Evolutionary conservation across 129 eudicot species (phyloP).

Genomic region (Deinandra increscens): DNA sequence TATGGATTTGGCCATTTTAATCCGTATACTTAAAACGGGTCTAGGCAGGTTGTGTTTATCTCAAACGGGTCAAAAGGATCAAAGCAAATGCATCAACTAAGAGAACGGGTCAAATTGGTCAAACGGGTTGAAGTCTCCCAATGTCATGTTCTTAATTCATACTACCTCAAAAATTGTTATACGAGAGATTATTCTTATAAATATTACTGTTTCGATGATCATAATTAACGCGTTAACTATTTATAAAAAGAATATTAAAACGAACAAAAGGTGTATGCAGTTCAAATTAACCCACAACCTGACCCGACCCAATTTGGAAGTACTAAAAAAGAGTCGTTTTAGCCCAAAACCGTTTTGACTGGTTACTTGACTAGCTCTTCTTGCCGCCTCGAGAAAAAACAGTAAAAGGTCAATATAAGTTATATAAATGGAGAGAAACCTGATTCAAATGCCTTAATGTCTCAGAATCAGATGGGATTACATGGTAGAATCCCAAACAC

Average conservation of each 20-base stretch:
- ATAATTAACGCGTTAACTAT: background rate
- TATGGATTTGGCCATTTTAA: background rate
- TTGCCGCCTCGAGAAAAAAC: background rate
- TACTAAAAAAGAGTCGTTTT: background rate
- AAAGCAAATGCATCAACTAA: background rate
- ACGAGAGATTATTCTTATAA: background rate
- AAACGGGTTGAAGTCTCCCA: background rate
- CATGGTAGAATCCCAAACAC: conserved; percentile 96
- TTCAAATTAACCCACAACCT: background rate
- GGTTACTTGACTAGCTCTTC: background rate
- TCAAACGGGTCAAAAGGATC: background rate
- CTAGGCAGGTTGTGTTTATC: background rate
- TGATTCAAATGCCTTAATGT: conserved; percentile 84
- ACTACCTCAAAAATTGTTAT: background rate
- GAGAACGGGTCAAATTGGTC: background rate
- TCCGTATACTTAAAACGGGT: background rate
- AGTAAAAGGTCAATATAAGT: background rate
- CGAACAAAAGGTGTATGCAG: background rate
- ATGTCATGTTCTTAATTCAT: background rate
- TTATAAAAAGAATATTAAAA: background rate
- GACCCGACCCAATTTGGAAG: background rate
- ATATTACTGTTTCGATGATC: background rate
- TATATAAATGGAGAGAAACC: conserved; percentile 38
- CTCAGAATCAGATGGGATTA: conserved; percentile 85
- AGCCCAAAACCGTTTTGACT: background rate